These are phyloP conservation scores for Fraxinus excelsior DNA, from an alignment of 257 asterid genomes.

Conservation along the genomic window DNA sequence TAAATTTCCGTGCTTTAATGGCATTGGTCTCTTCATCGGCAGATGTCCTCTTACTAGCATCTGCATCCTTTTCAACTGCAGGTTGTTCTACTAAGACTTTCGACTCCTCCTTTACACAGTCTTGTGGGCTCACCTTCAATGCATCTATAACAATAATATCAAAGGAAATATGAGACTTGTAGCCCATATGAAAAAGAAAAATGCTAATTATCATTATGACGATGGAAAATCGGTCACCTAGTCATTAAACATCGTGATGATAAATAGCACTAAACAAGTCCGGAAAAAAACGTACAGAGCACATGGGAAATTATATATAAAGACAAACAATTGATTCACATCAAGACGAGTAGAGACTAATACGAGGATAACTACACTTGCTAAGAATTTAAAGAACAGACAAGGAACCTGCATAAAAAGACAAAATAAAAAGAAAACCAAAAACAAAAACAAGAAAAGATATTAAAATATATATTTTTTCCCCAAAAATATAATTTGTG, in stretches of 20 bases:
- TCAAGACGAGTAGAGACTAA: neutral
- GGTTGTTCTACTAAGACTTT: slow-evolving; percentile 9
- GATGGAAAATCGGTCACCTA: too few relatives aligned
- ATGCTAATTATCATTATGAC: too few relatives aligned
- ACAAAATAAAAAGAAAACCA: neutral
- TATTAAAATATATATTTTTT: neutral
- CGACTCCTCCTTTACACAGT: slow-evolving; percentile 20
- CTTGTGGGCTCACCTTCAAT: slow-evolving; percentile 2
- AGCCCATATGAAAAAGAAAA: neutral
- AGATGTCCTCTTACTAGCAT: slow-evolving; percentile 6
- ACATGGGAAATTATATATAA: neutral
- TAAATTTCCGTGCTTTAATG: slow-evolving; percentile 32
- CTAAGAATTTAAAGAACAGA: neutral
- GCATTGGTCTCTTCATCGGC: slow-evolving; percentile 26
- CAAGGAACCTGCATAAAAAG: neutral
- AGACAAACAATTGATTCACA: slow-evolving; percentile 15
- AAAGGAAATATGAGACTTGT: neutral
- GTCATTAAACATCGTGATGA: too few relatives aligned
- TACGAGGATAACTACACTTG: neutral
- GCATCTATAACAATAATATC: slow-evolving; percentile 13
- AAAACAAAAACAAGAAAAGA: neutral
- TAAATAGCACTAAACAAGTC: neutral
- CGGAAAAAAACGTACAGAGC: neutral
- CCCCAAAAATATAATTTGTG: neutral
- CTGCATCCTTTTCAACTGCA: neutral